Conservation (phyloP, 2,329 filamentous ascomycete genomes). For the Colletotrichum liriopes region DNA sequence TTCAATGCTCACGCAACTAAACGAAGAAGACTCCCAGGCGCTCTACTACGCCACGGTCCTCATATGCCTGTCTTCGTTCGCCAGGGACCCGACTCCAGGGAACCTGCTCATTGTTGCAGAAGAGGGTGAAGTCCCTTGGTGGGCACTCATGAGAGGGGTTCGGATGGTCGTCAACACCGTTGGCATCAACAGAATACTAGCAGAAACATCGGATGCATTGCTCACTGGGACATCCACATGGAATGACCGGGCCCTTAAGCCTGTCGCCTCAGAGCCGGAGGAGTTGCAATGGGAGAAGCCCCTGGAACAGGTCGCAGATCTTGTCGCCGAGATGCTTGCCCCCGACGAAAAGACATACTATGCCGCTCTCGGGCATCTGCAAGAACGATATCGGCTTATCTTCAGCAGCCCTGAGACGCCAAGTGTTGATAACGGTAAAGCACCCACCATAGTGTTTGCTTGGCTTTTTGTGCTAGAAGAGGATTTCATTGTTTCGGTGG, state of each 20-base stretch:
- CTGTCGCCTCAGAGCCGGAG: not conserved
- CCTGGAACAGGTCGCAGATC: not conserved
- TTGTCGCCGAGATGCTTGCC: not conserved
- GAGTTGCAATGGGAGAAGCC: conserved; percentile 36
- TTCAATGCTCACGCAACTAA: conserved; percentile 40
- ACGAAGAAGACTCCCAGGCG: conserved; percentile 40
- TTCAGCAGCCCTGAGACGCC: conserved; percentile 24
- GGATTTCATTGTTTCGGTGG: conserved; percentile 27
- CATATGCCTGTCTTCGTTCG: conserved; percentile 44
- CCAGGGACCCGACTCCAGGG: conserved; percentile 28
- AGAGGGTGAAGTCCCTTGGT: conserved; percentile 42
- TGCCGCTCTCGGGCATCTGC: conserved; percentile 5
- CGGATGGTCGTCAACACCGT: conserved; percentile 35
- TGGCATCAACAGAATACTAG: conserved; percentile 4
- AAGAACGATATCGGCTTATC: conserved; percentile 15
- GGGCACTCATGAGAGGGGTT: conserved; percentile 42
- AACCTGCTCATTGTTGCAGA: conserved; percentile 42
- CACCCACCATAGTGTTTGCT: conserved; percentile 22
- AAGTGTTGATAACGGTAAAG: not conserved
- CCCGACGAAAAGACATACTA: conserved; percentile 1
- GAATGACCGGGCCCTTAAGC: not conserved
- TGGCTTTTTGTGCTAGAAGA: conserved; percentile 39
- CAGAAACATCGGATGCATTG: conserved; percentile 7
- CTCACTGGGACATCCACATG: conserved; percentile 32
- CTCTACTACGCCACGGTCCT: conserved; percentile 45